Conservation (phyloP, 768 basidiomycete genomes). For the Coprinopsis strossmayeri region DNA sequence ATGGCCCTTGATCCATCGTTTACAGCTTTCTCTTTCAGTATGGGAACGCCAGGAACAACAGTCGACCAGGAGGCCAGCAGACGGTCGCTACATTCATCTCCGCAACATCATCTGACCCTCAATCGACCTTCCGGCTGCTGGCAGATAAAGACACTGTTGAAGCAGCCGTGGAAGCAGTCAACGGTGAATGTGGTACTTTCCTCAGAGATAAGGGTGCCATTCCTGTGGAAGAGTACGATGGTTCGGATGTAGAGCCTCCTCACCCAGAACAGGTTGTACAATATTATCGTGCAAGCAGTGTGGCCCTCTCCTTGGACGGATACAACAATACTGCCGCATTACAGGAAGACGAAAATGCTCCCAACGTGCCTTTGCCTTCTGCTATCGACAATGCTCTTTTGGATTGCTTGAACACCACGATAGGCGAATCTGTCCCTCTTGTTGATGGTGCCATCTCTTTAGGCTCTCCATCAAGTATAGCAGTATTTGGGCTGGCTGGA, state of each 20-base stretch:
- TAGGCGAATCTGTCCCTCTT: constrained; percentile 52
- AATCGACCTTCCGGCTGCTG: constrained; percentile 4
- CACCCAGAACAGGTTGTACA: constrained; percentile 52
- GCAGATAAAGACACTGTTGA: not conserved
- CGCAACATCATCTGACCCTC: no score
- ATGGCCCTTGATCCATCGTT: not conserved
- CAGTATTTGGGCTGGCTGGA: constrained; percentile 17
- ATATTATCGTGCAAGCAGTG: constrained; percentile 63
- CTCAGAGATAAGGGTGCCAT: constrained; percentile 5
- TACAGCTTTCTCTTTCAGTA: not conserved
- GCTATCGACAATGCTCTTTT: constrained; percentile 44
- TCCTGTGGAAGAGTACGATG: constrained; percentile 15
- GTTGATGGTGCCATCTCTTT: constrained; percentile 21
- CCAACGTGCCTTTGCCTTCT: constrained; percentile 45
- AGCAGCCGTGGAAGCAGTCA: not conserved
- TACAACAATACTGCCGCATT: constrained; percentile 59
- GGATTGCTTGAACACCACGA: constrained; percentile 56
- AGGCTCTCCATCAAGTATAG: constrained; percentile 13
- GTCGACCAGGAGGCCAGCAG: constrained; percentile 3
- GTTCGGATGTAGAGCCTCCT: constrained; percentile 24
- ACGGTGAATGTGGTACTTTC: not conserved
- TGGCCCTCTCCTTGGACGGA: constrained; percentile 54
- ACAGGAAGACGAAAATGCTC: constrained; percentile 29
- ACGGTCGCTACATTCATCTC: not conserved
- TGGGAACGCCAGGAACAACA: not conserved